These are phyloP conservation scores for Malania oleifera DNA, from an alignment of 164 flowering plant species.

Conservation along the genomic window DNA sequence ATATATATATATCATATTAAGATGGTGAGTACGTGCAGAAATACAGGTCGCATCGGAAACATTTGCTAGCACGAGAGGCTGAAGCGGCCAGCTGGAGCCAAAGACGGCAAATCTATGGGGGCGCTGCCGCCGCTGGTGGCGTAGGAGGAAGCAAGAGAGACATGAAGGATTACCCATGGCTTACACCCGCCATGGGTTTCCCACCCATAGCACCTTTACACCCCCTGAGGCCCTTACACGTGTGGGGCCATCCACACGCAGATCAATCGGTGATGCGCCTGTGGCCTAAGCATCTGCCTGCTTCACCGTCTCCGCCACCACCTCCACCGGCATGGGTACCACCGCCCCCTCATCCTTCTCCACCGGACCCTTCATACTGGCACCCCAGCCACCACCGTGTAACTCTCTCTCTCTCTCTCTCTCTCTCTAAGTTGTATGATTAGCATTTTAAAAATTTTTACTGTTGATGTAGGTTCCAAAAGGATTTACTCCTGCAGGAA, in stretches of 20 bases:
- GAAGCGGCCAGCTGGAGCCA: constrained; percentile 93
- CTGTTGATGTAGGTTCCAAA: constrained; percentile 35
- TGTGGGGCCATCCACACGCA: constrained; percentile 89
- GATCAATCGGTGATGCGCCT: constrained; percentile 56
- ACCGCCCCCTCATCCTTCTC: constrained; percentile 26
- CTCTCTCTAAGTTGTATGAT: neutral
- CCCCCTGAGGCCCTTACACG: constrained; percentile 71
- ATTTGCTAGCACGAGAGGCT: constrained; percentile 80
- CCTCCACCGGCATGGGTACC: constrained; percentile 25
- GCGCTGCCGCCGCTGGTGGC: constrained; percentile 20
- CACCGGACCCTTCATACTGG: constrained; percentile 55
- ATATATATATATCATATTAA: no score
- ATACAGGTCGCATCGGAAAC: constrained; percentile 90
- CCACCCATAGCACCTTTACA: constrained; percentile 51
- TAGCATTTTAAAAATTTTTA: no score
- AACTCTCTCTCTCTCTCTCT: constrained; percentile 7
- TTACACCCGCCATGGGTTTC: constrained; percentile 71
- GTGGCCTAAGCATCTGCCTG: constrained; percentile 70
- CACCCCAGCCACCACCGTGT: constrained; percentile 48
- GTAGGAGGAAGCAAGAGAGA: constrained; percentile 40
- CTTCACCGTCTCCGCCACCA: constrained; percentile 26
- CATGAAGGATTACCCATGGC: constrained; percentile 40
- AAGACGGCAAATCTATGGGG: constrained; percentile 56
- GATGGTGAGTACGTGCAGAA: no score
- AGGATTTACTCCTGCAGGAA: constrained; percentile 44